These are phyloP conservation scores for Verticillium klebahnii DNA, from an alignment of 2,329 filamentous ascomycete genomes.

Conservation along the genomic window DNA sequence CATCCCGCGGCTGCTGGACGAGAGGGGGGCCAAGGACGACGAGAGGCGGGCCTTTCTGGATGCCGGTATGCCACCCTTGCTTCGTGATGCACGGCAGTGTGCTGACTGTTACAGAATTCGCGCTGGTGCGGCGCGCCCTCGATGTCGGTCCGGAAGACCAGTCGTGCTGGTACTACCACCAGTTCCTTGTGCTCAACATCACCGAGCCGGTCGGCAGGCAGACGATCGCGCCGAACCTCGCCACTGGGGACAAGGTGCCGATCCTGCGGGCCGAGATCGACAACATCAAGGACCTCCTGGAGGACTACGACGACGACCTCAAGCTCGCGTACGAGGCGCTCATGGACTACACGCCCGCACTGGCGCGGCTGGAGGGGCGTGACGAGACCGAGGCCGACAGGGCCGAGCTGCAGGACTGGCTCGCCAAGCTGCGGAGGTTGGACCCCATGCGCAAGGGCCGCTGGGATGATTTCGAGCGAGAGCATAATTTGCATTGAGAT, in stretches of 20 bases:
- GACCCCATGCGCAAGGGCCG: conserved; percentile 72
- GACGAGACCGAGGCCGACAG: conserved; percentile 33
- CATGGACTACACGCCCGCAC: conserved; percentile 63
- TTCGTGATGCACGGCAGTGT: not conserved
- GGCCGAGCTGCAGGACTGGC: conserved; percentile 49
- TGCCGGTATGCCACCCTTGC: conserved; percentile 48
- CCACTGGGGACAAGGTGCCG: conserved; percentile 52
- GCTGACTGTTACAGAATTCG: conserved; percentile 54
- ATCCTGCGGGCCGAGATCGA: conserved; percentile 69
- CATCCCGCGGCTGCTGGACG: conserved; percentile 69
- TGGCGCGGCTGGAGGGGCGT: conserved; percentile 49
- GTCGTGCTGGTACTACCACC: conserved; percentile 95
- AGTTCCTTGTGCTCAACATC: conserved; percentile 73
- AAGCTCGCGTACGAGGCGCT: conserved; percentile 91
- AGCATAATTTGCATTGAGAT: not conserved
- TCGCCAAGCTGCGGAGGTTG: conserved; percentile 60
- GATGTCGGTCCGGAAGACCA: conserved; percentile 92
- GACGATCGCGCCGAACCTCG: conserved; percentile 62
- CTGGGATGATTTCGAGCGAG: conserved; percentile 64
- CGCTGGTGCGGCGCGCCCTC: conserved; percentile 69
- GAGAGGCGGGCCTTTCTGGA: conserved; percentile 68
- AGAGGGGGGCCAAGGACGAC: conserved; percentile 59
- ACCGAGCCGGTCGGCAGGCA: conserved; percentile 42
- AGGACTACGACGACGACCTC: conserved; percentile 47
- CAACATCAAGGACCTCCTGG: conserved; percentile 62